A percentile compares a stretch with the other conserved stretches of the same genome.
Conservation (phyloP, 306 rosid species). For the Abrus pulchellus region DNA sequence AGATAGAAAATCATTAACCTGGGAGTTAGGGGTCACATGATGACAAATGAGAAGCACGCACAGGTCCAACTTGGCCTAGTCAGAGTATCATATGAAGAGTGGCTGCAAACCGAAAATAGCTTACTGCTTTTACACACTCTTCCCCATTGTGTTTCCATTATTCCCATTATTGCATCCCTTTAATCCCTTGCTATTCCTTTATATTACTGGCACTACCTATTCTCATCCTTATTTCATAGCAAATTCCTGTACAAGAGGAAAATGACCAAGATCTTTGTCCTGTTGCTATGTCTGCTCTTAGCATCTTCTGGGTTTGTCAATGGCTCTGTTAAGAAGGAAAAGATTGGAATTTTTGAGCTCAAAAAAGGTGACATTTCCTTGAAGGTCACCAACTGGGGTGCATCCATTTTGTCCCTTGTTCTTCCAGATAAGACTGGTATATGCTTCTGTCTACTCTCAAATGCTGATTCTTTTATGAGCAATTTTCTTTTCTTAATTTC, state of each 20-base stretch:
- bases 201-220: background rate
- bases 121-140: background rate
- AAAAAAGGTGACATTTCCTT: slow-evolving; percentile 55
- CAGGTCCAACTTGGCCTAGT: slow-evolving; percentile 15
- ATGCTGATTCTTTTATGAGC: background rate
- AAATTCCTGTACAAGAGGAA: background rate
- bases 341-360: slow-evolving; percentile 52
- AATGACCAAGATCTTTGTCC: slow-evolving; percentile 48
- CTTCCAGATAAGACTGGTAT: slow-evolving; percentile 60
- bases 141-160: background rate
- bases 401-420: slow-evolving; percentile 52
- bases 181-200: background rate
- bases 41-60: background rate
- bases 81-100: slow-evolving; percentile 27
- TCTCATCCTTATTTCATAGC: background rate
- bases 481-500: background rate
- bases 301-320: slow-evolving; percentile 44
- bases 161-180: background rate
- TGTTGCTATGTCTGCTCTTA: slow-evolving; percentile 37
- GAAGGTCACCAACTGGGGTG: slow-evolving; percentile 63
- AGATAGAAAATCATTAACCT: background rate
- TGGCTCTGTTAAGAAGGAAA: slow-evolving; percentile 30
- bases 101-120: slow-evolving; percentile 20
- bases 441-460: background rate
- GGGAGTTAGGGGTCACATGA: background rate